Percentiles rank a stretch among this genome's conserved stretches.
Conservation (phyloP, 371 early-diverging fungal species). For the Smittium mucronatum region DNA sequence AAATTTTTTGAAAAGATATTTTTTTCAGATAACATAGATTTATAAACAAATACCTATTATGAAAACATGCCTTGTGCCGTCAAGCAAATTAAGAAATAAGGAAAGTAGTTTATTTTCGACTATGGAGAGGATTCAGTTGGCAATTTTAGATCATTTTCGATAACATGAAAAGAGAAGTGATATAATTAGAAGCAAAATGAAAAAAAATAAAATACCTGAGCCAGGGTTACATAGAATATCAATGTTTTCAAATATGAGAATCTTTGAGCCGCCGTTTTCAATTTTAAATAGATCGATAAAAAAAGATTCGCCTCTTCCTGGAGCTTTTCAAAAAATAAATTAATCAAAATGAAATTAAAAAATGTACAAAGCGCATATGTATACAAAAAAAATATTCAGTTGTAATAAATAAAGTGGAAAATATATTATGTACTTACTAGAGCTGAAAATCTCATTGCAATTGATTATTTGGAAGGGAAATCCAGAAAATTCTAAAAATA, state of each 20-base stretch:
- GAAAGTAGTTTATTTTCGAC: slow-evolving; percentile 28
- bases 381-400: too few relatives aligned
- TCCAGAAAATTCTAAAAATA: neutral
- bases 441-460: slow-evolving; percentile 56
- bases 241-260: slow-evolving; percentile 28
- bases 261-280: neutral
- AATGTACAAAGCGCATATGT: too few relatives aligned
- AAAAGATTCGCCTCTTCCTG: slow-evolving; percentile 26
- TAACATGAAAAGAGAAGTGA: too few relatives aligned
- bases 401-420: too few relatives aligned
- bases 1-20: too few relatives aligned
- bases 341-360: too few relatives aligned
- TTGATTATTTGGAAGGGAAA: slow-evolving; percentile 44
- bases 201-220: neutral
- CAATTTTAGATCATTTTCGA: neutral
- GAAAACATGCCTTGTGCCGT: slow-evolving; percentile 15
- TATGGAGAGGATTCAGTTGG: slow-evolving; percentile 2
- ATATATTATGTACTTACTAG: slow-evolving; percentile 34
- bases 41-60: slow-evolving; percentile 20
- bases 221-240: slow-evolving; percentile 23
- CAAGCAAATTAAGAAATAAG: slow-evolving; percentile 26
- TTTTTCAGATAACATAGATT: too few relatives aligned
- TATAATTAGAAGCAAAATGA: too few relatives aligned
- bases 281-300: slow-evolving; percentile 18
- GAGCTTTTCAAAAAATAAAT: too few relatives aligned